Evolutionary conservation across 164 flowering plant genomes (phyloP).

Genomic region (Protea cynaroides): DNA sequence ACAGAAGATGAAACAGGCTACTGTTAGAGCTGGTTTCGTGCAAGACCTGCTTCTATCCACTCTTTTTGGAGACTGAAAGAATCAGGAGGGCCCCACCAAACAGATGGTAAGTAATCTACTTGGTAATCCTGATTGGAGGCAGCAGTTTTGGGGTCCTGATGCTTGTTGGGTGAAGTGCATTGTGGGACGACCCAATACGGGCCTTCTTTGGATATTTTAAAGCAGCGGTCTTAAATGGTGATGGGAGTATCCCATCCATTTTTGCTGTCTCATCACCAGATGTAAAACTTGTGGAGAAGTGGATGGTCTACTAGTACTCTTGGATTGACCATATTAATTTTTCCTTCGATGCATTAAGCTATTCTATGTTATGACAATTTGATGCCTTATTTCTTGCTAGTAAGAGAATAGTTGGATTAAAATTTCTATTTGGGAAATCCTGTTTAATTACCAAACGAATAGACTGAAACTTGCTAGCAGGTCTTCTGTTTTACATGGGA

Average conservation of each 20-base stretch:
- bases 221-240: constrained; percentile 5
- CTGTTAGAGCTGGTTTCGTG: constrained; percentile 64
- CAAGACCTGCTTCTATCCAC: constrained; percentile 70
- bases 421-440: too few species aligned
- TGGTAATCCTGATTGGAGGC: constrained; percentile 10
- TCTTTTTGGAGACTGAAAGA: constrained; percentile 38
- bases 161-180: constrained; percentile 7
- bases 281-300: constrained; percentile 16
- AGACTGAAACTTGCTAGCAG: too few species aligned
- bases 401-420: background rate
- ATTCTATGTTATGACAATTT: background rate
- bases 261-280: constrained; percentile 11
- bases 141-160: constrained; percentile 17
- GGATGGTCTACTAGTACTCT: constrained; percentile 10
- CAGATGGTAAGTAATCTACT: constrained; percentile 13
- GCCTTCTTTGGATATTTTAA: constrained; percentile 9
- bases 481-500: too few species aligned
- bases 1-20: constrained; percentile 55
- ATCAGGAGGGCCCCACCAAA: constrained; percentile 14
- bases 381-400: background rate
- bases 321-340: constrained; percentile 12
- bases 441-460: too few species aligned
- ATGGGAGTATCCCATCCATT: constrained; percentile 8
- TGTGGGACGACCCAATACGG: constrained; percentile 12
- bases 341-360: constrained; percentile 9